Conservation (phyloP, 2,329 filamentous ascomycete genomes). For the Apiospora malaysiana region DNA sequence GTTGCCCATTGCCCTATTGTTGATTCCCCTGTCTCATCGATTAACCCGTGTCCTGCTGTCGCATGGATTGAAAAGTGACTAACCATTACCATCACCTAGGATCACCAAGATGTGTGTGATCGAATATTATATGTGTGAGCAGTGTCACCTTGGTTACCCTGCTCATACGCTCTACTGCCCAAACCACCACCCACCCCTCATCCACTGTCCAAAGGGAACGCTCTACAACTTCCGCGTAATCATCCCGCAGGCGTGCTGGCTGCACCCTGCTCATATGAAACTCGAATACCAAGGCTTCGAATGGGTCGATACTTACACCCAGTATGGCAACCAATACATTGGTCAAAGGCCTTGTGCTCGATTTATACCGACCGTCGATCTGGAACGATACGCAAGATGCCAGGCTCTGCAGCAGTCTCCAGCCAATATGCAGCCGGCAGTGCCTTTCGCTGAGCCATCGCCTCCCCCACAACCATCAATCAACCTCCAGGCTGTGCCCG, state of each 20-base stretch:
- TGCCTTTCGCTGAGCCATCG: no score
- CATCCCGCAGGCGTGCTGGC: neutral
- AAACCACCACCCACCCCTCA: neutral
- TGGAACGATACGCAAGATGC: no score
- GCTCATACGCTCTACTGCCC: neutral
- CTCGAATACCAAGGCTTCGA: neutral
- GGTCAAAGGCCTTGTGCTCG: neutral
- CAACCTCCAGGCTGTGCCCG: neutral
- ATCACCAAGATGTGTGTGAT: neutral
- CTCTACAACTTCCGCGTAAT: neutral
- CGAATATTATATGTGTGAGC: neutral
- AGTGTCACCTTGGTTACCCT: neutral
- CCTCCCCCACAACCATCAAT: neutral
- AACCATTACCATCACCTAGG: neutral
- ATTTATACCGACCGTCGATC: neutral
- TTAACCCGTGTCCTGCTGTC: no score
- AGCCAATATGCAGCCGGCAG: neutral
- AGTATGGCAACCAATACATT: neutral
- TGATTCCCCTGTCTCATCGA: no score
- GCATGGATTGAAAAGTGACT: no score
- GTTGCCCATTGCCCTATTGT: no score
- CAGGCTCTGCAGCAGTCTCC: neutral
- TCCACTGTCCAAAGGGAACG: neutral
- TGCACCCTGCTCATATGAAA: neutral
- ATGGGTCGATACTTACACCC: neutral